These are phyloP conservation scores for Leishmania major DNA, from an alignment of 208 protist species.

Conservation along the genomic window DNA sequence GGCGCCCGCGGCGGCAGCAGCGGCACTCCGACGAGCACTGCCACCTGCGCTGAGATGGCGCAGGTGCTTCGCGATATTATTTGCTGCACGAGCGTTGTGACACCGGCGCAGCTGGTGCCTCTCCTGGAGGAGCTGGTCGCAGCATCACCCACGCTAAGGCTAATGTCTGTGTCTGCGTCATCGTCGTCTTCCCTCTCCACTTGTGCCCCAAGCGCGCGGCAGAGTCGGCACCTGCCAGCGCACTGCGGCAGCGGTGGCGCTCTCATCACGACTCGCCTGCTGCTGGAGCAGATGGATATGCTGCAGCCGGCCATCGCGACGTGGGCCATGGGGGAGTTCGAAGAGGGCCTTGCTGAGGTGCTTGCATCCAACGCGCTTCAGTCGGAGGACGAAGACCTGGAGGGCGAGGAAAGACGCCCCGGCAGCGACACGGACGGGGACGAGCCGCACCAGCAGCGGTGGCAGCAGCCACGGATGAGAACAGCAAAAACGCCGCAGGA, in stretches of 20 bases:
- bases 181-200: background rate
- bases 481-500: background rate
- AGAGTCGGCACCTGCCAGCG: background rate
- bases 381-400: background rate
- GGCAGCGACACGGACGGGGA: background rate
- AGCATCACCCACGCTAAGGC: slow-evolving; percentile 36
- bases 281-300: slow-evolving; percentile 46
- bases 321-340: slow-evolving; percentile 40
- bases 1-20: background rate
- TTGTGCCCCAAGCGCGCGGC: background rate
- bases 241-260: slow-evolving; percentile 24
- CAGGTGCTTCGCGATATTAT: slow-evolving; percentile 60
- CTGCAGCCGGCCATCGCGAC: slow-evolving; percentile 53
- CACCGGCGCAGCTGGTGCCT: slow-evolving; percentile 48
- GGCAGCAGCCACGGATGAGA: background rate
- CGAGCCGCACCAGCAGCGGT: background rate
- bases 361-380: slow-evolving; percentile 20
- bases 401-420: background rate
- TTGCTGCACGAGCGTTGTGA: slow-evolving; percentile 40
- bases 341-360: slow-evolving; percentile 42
- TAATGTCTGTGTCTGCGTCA: background rate
- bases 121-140: slow-evolving; percentile 51
- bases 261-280: slow-evolving; percentile 52
- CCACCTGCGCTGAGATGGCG: slow-evolving; percentile 56
- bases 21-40: slow-evolving; percentile 15